Evolutionary conservation across 2,329 filamentous ascomycete species (phyloP).

Genomic region (Fusarium proliferatum): DNA sequence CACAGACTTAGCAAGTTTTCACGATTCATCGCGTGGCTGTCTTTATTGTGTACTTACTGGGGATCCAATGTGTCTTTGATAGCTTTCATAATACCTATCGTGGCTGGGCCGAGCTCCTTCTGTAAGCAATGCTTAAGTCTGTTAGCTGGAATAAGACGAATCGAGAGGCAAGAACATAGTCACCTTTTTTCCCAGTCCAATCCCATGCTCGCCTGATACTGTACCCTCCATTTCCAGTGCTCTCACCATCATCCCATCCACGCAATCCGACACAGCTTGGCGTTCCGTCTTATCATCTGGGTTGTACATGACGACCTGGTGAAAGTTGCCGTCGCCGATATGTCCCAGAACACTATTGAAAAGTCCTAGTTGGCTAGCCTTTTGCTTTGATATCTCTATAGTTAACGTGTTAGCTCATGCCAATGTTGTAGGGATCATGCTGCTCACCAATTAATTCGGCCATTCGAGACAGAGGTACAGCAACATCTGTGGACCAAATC

Average conservation of each 20-base stretch:
- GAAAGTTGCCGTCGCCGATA: constrained; percentile 81
- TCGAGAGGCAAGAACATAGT: not conserved
- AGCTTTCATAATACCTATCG: not conserved
- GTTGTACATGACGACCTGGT: constrained; percentile 60
- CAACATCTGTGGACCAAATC: not conserved
- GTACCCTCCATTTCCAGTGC: constrained; percentile 78
- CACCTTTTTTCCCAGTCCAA: not conserved
- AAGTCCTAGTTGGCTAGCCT: constrained; percentile 65
- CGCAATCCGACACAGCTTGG: constrained; percentile 65
- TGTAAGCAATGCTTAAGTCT: not conserved
- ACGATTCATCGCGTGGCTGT: too few species aligned
- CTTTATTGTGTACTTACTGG: not conserved
- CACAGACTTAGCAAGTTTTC: not conserved
- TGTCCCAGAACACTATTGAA: constrained; percentile 76
- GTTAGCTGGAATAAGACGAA: not conserved
- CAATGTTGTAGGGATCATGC: not conserved
- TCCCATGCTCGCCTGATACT: constrained; percentile 61
- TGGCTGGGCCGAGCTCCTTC: not conserved
- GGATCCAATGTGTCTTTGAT: not conserved
- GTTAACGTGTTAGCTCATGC: not conserved
- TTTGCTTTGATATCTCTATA: not conserved
- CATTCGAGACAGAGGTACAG: not conserved
- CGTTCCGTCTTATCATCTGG: constrained; percentile 67
- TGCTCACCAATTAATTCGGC: not conserved
- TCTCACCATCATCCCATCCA: constrained; percentile 76